Base-by-base conservation (phyloP, 1,284 basidiomycete species). In the Ganoderma leucocontextum region DNA sequence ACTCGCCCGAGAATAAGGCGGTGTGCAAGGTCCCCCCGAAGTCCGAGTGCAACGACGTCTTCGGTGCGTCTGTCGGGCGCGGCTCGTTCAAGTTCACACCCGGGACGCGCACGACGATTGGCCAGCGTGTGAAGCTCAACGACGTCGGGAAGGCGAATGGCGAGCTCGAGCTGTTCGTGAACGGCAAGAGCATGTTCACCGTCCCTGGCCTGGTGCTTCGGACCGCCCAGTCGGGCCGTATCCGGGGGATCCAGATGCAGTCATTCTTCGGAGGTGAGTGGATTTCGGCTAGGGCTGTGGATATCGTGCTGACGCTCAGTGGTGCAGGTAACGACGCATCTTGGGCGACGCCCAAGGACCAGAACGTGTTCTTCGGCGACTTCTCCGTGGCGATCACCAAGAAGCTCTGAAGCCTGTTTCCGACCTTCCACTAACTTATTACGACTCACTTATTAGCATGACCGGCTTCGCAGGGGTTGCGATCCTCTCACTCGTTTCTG, bases 51-150 rank as follows among this genome's bases (percentile, higher is more conserved):
- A 86, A 91, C 73, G 76, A 84, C 2, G 77, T 77, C 3, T 93
- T 92, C 74, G 92, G 92, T 10, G 80, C 91, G 60, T 90, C 89
- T 9, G 82, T 95, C 72, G 92, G 92, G 12, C 86, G 94, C 35
- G 92, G 92, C 2, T 81, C 89, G 0, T 95, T 92, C 84, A 77
- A 72, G 4, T 95, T 87, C 81, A 79, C 82, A 8, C 74, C 81
- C 3, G 91, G 91, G 1, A 79, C 75, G 52, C 92, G 91, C 89
- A 92, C 89, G 62, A 83, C 78, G 29, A 80, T 93, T 69, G 77
- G 76, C n/a, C 89, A 92, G 75, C 86, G 84, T 22, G 85, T 92
- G 47, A 78, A 76, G 62, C 83, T 93, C 66, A 93, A 93, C 73
- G 71, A 91, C 85, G 19, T 87, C 86, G 13, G 67, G 42, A 76